Base-by-base conservation (phyloP, 257 asterid genomes). In the Salvia splendens region DNA sequence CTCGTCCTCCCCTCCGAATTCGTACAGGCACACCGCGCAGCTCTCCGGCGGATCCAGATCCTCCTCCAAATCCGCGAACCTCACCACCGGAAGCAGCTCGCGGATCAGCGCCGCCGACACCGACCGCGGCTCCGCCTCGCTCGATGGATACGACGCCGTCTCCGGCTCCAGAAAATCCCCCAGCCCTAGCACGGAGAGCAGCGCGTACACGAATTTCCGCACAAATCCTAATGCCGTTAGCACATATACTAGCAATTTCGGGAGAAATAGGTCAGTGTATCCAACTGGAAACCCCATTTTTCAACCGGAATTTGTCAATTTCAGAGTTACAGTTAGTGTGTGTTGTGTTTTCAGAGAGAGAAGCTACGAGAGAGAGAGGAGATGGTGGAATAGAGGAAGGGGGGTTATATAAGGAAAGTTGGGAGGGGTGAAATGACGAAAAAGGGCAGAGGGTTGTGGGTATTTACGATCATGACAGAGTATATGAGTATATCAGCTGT, bases 261-360 rank as follows among this genome's bases (percentile, higher is more conserved):
- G 99, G 14, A 94, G 84, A 32, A 83, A 81, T 6, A 94, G 60
- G 48, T 94, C 96, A 1, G 89, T 64, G 75, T 82, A 91, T 14
- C 95, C 95, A 12, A 90, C 88, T 1, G 97, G 99, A 66, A 94
- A 94, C 0, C 97, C 99, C 99, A 94, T 93, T 59, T 24, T 57
- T 5, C 4, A 0, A 15, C 1, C 3, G 0, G 9, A 4, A 5
- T 5, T 8, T 14, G 28, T 14, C 16, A 28, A 60, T 36, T 8
- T 24, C 30, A 2, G 0, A 11, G 47, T 45, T 0, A 40, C 1
- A 38, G 59, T 20, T 36, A 20, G 47, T 65, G 68, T 12, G 61
- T 36, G 75, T 49, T 43, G n/a, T 41, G 75, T 11, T 78, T 65
- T 61, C 78, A 42, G 63, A 38, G 42, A 9, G 79, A 59, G 64